Evolutionary conservation across 2,329 filamentous ascomycete species (phyloP).

Genomic region (Phyllosticta citribraziliensis): DNA sequence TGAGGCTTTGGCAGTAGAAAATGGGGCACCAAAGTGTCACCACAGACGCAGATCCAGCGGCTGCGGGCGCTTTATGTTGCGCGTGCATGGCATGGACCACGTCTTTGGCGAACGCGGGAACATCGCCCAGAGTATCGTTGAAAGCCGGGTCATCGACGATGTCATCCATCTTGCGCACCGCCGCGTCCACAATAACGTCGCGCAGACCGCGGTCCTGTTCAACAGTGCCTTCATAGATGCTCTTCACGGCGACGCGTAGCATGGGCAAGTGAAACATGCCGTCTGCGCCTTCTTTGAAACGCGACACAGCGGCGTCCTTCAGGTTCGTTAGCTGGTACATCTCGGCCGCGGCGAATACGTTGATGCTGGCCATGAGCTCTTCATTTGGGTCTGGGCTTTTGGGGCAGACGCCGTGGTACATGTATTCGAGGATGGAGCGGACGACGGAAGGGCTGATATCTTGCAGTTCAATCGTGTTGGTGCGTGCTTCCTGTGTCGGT

Average conservation of each 20-base stretch:
- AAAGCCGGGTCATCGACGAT: too few relatives aligned
- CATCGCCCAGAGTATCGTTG: too few relatives aligned
- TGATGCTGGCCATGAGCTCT: background rate
- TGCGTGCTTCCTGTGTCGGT: background rate
- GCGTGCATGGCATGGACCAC: too few relatives aligned
- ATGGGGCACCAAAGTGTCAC: too few relatives aligned
- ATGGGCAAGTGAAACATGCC: background rate
- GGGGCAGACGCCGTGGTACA: constrained; percentile 12
- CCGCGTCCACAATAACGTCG: too few relatives aligned
- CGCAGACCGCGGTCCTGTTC: too few relatives aligned
- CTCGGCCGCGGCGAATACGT: background rate
- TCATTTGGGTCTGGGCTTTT: background rate
- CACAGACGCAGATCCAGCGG: too few relatives aligned
- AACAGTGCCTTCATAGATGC: background rate
- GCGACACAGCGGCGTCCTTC: background rate
- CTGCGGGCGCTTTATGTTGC: too few relatives aligned
- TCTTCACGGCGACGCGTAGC: background rate
- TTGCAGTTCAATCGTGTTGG: background rate
- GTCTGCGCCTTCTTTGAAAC: background rate
- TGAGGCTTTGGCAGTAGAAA: too few relatives aligned
- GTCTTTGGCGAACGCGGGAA: too few relatives aligned
- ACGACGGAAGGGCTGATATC: background rate
- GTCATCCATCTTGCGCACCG: too few relatives aligned
- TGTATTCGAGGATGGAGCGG: constrained; percentile 4
- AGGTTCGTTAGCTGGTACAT: background rate